Percentiles rank a stretch among this genome's conserved stretches.
These are phyloP conservation scores for Trichoderma sp. DNA, from an alignment of 2,329 filamentous ascomycete species.

Conservation along the genomic window DNA sequence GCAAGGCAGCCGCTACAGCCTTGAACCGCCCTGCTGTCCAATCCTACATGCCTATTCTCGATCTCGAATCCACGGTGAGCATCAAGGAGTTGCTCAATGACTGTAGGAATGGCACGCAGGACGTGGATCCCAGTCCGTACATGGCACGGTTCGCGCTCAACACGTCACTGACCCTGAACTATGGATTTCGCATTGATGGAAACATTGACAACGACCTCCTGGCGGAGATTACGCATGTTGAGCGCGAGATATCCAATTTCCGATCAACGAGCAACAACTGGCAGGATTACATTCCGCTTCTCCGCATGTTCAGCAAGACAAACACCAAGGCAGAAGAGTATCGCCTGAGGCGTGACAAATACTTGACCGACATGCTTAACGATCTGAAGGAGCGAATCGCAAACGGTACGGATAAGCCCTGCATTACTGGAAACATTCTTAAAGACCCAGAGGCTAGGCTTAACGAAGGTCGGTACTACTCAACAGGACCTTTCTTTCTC, in stretches of 20 bases:
- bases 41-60: conserved; percentile 80
- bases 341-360: conserved; percentile 68
- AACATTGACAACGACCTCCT: conserved; percentile 68
- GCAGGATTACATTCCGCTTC: conserved; percentile 79
- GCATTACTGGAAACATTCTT: conserved; percentile 56
- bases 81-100: conserved; percentile 72
- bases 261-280: conserved; percentile 80
- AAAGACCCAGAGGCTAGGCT: conserved; percentile 51
- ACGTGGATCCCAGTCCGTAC: conserved; percentile 72
- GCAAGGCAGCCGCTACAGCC: conserved; percentile 78
- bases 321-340: conserved; percentile 67
- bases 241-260: conserved; percentile 74
- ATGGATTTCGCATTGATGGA: conserved; percentile 74
- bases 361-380: conserved; percentile 66
- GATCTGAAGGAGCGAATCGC: conserved; percentile 50
- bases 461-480: conserved; percentile 38
- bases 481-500: neutral
- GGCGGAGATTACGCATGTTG: conserved; percentile 73
- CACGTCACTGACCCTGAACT: conserved; percentile 76
- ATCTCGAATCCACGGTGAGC: conserved; percentile 71
- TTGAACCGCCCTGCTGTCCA: conserved; percentile 75
- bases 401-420: conserved; percentile 46
- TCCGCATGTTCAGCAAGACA: conserved; percentile 65
- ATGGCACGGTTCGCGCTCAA: conserved; percentile 77
- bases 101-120: conserved; percentile 60